Conservation (phyloP, 2,329 filamentous ascomycete genomes). For the Sarocladiaceae sp. region DNA sequence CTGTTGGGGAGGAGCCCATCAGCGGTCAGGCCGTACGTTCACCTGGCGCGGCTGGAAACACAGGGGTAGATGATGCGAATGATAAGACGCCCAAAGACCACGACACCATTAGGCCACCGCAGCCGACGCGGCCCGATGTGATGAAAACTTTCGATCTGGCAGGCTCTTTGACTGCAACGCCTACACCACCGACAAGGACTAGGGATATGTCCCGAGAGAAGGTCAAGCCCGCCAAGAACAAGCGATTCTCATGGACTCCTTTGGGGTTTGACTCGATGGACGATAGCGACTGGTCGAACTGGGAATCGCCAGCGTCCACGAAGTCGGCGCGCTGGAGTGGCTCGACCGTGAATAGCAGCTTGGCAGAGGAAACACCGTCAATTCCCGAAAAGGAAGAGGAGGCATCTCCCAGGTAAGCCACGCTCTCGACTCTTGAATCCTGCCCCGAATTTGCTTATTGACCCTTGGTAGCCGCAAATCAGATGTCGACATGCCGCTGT, state of each 20-base stretch:
- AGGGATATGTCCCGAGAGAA: constrained; percentile 17
- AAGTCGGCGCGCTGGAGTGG: constrained; percentile 59
- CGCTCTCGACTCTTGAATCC: background rate
- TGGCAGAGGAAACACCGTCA: constrained; percentile 35
- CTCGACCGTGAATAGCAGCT: constrained; percentile 42
- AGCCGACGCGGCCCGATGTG: constrained; percentile 33
- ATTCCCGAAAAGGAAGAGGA: constrained; percentile 42
- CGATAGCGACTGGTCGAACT: constrained; percentile 59
- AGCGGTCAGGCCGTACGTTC: constrained; percentile 36
- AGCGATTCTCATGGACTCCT: constrained; percentile 56
- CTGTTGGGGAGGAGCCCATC: constrained; percentile 87
- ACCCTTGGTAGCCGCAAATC: background rate
- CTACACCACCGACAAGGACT: constrained; percentile 25
- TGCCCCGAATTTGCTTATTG: background rate
- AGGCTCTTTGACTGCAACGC: constrained; percentile 23
- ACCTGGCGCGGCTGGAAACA: constrained; percentile 23
- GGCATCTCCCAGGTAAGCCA: constrained; percentile 38
- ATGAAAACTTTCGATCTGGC: constrained; percentile 35
- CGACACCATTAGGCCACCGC: constrained; percentile 40
- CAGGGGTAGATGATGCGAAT: background rate
- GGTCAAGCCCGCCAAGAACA: constrained; percentile 35
- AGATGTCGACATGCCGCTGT: constrained; percentile 1
- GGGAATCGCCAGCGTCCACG: constrained; percentile 50
- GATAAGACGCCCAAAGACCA: constrained; percentile 24
- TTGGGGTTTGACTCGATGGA: constrained; percentile 50